These are phyloP conservation scores for Fragilariopsis cylindrus DNA, from an alignment of 108 stramenopile genomes.

Conservation along the genomic window DNA sequence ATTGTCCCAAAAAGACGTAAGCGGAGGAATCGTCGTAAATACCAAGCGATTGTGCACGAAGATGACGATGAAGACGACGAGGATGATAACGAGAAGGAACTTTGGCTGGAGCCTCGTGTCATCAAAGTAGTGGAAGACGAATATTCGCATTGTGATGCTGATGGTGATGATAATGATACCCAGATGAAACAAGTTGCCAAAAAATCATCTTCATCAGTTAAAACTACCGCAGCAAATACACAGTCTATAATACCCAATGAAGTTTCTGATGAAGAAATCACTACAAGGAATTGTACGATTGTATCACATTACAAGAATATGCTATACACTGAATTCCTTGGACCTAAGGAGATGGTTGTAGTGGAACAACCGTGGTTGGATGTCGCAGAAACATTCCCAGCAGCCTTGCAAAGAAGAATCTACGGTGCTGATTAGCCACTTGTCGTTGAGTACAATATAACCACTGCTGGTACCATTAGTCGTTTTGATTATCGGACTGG, in stretches of 20 bases:
- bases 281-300: conserved; percentile 53
- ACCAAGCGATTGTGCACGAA: conserved; percentile 18
- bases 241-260: background rate
- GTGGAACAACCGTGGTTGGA: conserved; percentile 87
- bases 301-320: conserved; percentile 80
- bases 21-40: conserved; percentile 28
- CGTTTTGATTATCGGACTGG: background rate
- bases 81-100: conserved; percentile 12
- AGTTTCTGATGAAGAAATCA: conserved; percentile 14
- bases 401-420: conserved; percentile 68
- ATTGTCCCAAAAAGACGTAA: conserved; percentile 66
- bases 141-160: background rate
- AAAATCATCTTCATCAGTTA: background rate
- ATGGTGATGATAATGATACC: conserved; percentile 5
- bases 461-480: background rate
- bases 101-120: conserved; percentile 10
- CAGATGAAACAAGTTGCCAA: background rate
- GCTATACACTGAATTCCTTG: conserved; percentile 68
- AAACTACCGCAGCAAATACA: background rate
- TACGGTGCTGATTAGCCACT: conserved; percentile 58
- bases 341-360: conserved; percentile 74
- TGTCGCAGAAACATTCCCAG: conserved; percentile 75
- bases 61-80: conserved; percentile 21
- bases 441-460: background rate
- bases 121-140: conserved; percentile 19